Base-by-base conservation (phyloP, 2,329 filamentous ascomycete species). In the Hymenoscyphus linearis region DNA sequence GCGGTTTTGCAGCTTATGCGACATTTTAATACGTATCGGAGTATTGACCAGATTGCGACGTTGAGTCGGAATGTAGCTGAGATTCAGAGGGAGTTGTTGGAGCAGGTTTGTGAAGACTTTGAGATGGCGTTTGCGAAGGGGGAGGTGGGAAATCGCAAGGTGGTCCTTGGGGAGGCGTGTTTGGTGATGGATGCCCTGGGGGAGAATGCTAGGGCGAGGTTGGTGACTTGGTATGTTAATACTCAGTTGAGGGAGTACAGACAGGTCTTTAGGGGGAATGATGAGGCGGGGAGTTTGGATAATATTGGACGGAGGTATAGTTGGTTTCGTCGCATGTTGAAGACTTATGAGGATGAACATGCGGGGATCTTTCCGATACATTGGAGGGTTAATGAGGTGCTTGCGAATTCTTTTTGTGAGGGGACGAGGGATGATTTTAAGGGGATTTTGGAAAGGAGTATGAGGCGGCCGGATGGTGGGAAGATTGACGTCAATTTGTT, bases 21-120 rank as follows among this genome's bases (percentile, higher is more conserved):
- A 67, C 93, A 99, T 77, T 99, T 99, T 82, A 96, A 96, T 78
- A 96, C 91, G 75, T 99, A 98, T 75, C 83, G 95, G 62, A 96
- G 92, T 69, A 98, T 99, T 69, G 93, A 98, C 73, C 95, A 99
- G 80, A 98, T 99, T 73, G 95, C 95, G 31, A 90, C 90, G 0
- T 80, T 99, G 65, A 96, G 91, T 72, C 86, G 91, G 57, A 96
- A 96, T 70, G 95, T 99, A 37, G 89, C 92, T 5, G 95, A 98
- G 69, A 81, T 99, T 65, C 95, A 99, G 77, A 82, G 93, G 63
- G 93, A 97, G 74, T 78, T 99, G 62, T 78, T 97, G 61, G 95
- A 99, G 77, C 95, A 99, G 76, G 89, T 99, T n/a, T 99, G 95
- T 74, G 95, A 98, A 76, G 95, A 99, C 75, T 99, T 99, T 73